Evolutionary conservation across 2,329 filamentous ascomycete species (phyloP), one percentile per base, ranked within the genome.

Genomic region (Talaromyces sp.): DNA sequence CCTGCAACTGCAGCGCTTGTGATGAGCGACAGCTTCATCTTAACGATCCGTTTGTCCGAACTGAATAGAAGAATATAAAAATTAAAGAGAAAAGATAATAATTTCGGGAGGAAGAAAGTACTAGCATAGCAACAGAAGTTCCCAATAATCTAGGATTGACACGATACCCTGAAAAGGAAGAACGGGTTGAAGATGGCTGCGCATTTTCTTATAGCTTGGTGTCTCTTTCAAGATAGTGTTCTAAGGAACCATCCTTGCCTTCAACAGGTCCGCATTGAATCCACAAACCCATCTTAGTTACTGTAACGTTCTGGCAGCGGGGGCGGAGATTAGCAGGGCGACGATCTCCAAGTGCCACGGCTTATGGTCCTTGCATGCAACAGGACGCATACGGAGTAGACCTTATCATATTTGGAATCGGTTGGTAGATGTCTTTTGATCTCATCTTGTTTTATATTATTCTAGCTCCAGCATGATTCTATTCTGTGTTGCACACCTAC

Each of bases 1-100:
- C 62, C n/a, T 74, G 68, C 47, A 60, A 68, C 58, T 37, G 59
- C 22, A 41, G 64, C 48, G 41, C 39, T 52, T 14, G 47, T 31
- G 64, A 68, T 52, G 45, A 60, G 67, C n/a, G 60, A 60, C 1
- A 69, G 37, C 58, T 65, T 63, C 73, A 75, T 74, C 9, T 56
- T 68, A 50, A 22, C 11, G 19, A 39, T 37, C 33, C 8, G 6
- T 24, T 56, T 22, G 33, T 22, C 14, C 19, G n/a, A 39, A 37
- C 1, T 11, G 11, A 37, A 37, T 22, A 19, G 5, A 33, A n/a
- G 22, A 0, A 7, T 56, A 56, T 22, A 35, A 11, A 56, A 2
- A 37, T 14, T 33, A 4, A 54, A 54, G 16, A 31, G n/a, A 35
- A 22, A 35, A 22, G 27, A 19, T 27, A 13, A 13, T 56, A 3